phyloP scores from a whole-genome alignment of 129 eudicot genomes.

The Saposhnikovia divaricata region DNA sequence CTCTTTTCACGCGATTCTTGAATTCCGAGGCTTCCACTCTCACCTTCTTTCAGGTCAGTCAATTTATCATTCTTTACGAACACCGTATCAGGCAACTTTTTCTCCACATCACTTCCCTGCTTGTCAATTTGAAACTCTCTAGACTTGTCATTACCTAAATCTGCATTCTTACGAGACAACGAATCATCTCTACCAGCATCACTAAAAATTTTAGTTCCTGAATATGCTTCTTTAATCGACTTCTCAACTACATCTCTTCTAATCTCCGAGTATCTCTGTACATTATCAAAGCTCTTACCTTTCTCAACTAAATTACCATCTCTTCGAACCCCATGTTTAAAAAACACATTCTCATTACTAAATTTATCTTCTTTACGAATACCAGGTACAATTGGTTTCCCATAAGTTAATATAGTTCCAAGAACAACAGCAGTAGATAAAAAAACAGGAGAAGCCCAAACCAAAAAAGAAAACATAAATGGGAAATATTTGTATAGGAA shows the following conservation, averaged over 20 bases:
- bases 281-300: slow-evolving; percentile 25
- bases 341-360: slow-evolving; percentile 16
- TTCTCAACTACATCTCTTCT: slow-evolving; percentile 24
- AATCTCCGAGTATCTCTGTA: slow-evolving; percentile 23
- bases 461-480: slow-evolving; percentile 51
- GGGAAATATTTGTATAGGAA: slow-evolving; percentile 62
- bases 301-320: slow-evolving; percentile 27
- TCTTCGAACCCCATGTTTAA: slow-evolving; percentile 23
- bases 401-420: slow-evolving; percentile 84
- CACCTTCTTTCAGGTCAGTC: slow-evolving; percentile 25
- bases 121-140: slow-evolving; percentile 15
- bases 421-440: slow-evolving; percentile 80
- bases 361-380: slow-evolving; percentile 33
- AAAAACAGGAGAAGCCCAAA: slow-evolving; percentile 84
- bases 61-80: slow-evolving; percentile 11
- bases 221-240: slow-evolving; percentile 13
- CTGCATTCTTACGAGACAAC: slow-evolving; percentile 16
- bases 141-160: slow-evolving; percentile 7
- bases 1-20: slow-evolving; percentile 33
- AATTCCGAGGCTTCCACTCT: slow-evolving; percentile 19
- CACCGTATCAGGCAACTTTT: slow-evolving; percentile 13
- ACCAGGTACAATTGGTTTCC: slow-evolving; percentile 56
- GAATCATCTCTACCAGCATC: slow-evolving; percentile 15
- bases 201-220: not conserved
- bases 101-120: slow-evolving; percentile 13